phyloP scores from a whole-genome alignment of 345 rosid species.

The Pelargonium nanum region DNA sequence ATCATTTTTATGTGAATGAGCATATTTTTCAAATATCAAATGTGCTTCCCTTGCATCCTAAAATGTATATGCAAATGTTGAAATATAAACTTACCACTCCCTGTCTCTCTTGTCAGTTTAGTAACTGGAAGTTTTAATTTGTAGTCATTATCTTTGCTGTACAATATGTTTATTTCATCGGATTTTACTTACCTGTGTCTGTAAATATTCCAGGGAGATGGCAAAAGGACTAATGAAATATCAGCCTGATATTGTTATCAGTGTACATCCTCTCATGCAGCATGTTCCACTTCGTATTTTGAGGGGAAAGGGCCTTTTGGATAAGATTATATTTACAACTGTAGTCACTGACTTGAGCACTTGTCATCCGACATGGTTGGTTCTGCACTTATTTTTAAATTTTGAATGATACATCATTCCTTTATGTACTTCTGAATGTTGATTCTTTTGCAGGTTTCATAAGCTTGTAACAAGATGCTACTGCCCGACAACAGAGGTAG shows the following conservation, averaged over 20 bases:
- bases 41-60: not conserved
- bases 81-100: not conserved
- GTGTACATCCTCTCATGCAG: slow-evolving; percentile 98
- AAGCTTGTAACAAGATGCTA: slow-evolving; percentile 99
- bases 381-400: slow-evolving; percentile 1
- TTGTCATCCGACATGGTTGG: slow-evolving; percentile 97
- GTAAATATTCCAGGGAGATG: slow-evolving; percentile 60
- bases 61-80: not conserved
- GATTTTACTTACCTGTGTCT: slow-evolving; percentile 4
- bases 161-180: slow-evolving; percentile 9
- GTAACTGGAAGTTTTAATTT: not conserved
- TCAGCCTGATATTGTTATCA: slow-evolving; percentile 87
- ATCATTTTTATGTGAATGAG: not conserved
- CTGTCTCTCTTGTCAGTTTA: not conserved
- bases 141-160: not conserved
- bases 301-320: slow-evolving; percentile 74
- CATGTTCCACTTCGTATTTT: slow-evolving; percentile 96
- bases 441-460: slow-evolving; percentile 61
- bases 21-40: not conserved
- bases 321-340: slow-evolving; percentile 88
- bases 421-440: slow-evolving; percentile 8
- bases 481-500: slow-evolving; percentile 87
- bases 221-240: slow-evolving; percentile 97
- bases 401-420: slow-evolving; percentile 1
- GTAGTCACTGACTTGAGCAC: slow-evolving; percentile 94